Evolutionary conservation across 179 eudicot species (phyloP), one percentile per base, ranked within the genome.

Genomic region (Patellifolia procumbens): DNA sequence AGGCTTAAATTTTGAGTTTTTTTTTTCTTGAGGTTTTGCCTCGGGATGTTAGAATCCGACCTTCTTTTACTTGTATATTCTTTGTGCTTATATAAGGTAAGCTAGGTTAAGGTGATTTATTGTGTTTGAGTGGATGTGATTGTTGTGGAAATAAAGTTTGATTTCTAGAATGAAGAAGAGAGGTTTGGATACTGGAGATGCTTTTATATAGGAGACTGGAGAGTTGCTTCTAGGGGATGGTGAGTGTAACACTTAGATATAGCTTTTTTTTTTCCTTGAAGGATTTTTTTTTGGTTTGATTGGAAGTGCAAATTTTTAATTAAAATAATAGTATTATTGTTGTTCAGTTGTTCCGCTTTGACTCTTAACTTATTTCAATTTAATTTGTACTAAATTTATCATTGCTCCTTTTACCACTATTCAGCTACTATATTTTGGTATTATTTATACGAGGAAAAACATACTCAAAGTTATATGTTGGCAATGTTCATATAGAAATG

Each of bases 121-220:
- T 49, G 34, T 29, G 6, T 70, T 66, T 49, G 52, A 32, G 62
- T 31, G 43, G 59, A 70, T 32, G 60, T 52, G 45, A 70, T 19
- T 32, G 28, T 31, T 70, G 45, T 70, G 29, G 49, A 72, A 2
- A 67, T 31, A 10, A 32, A 26, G 28, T n/a, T n/a, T 6, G 26
- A 4, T 17, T 70, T 72, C 75, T 72, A 72, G 75, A 72, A 58
- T 39, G 51, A 55, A 43, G 67, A 46, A 22, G 68, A 34, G 45
- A 24, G 65, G 1, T 19, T 17, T 26, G 20, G 17, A 31, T 24
- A 17, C 1, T 53, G 64, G 53, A 37, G 56, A 28, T 76, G 73
- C 29, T 45, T 64, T 67, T 76, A 76, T 65, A 65, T 37, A 64
- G 60, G 42, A 7, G 4, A 34, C 7, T 17, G 72, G 12, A 16